Conservation (phyloP, 805 yeast species). For the Sugiyamaella valdiviana region DNA sequence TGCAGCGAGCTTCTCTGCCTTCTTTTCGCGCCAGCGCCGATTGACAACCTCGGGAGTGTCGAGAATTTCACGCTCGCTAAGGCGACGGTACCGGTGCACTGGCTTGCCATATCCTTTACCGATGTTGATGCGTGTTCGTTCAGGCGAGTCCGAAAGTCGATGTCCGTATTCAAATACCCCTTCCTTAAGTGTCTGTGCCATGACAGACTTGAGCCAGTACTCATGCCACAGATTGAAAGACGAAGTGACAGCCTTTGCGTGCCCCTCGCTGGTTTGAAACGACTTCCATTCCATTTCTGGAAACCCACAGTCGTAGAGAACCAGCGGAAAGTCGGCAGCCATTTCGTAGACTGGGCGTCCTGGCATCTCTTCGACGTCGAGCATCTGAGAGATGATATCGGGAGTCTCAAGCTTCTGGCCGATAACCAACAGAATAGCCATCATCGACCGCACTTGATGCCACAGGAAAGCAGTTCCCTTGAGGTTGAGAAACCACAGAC, state of each 20-base stretch:
- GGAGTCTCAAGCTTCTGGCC: constrained; percentile 74
- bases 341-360: constrained; percentile 74
- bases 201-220: constrained; percentile 48
- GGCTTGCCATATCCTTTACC: constrained; percentile 78
- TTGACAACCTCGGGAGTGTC: constrained; percentile 69
- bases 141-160: background rate
- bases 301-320: constrained; percentile 78
- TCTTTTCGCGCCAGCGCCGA: constrained; percentile 48
- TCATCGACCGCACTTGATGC: constrained; percentile 98
- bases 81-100: constrained; percentile 50
- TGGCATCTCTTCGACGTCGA: constrained; percentile 53
- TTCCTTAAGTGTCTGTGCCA: constrained; percentile 46
- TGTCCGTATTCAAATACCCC: constrained; percentile 20
- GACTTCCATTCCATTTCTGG: constrained; percentile 63
- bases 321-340: constrained; percentile 85
- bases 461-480: constrained; percentile 88
- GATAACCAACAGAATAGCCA: constrained; percentile 70
- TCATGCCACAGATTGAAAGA: constrained; percentile 47
- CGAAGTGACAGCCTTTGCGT: constrained; percentile 17
- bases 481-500: constrained; percentile 64
- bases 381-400: constrained; percentile 47
- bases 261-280: constrained; percentile 11
- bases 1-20: constrained; percentile 9
- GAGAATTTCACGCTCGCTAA: constrained; percentile 49
- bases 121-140: constrained; percentile 39